Evolutionary conservation across 371 early-diverging fungal genomes (phyloP), one percentile per base, ranked within the genome.

Genomic region (Mortierella sp.): DNA sequence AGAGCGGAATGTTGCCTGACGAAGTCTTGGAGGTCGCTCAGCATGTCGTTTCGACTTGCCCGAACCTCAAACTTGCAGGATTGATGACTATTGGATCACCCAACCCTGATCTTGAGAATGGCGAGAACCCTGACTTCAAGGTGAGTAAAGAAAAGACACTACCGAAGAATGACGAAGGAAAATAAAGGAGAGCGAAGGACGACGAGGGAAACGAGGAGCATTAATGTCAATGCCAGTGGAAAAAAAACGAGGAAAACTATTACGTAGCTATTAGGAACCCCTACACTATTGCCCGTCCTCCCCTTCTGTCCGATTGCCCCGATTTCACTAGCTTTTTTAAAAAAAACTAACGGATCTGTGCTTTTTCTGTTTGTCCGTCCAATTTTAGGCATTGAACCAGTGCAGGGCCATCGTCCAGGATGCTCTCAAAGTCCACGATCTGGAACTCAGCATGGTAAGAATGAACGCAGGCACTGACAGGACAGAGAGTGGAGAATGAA

Each of bases 41-140:
- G 40, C 90, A 94, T 65, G 94, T 98, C 37, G 68, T 89, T 0
- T 86, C 89, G 1, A 76, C 85, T 1, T 98, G 97, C 76, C 86
- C 91, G 2, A 86, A 90, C 24, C 87, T 99, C 48, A 79, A 89
- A 19, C 82, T 98, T 40, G 86, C 85, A 14, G 99, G 99, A 10
- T 86, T 99, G 58, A 99, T 99, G 99, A 98, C 98, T 0, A 99
- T 99, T 84, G 99, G 99, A 13, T 90, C 75, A 53, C 90, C 68
- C 79, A 88, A 73, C 48, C 88, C 91, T 45, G 91, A 89, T 52
- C 87, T 90, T 69, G 92, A 90, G 68, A 81, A 83, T 66, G 88
- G 85, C 31, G 91, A 87, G 24, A 98, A 98, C 75, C 97, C 97
- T 0, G 98, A 97, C 79, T 97, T 97, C 77, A 85, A 92, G 85